Conservation (phyloP, 2,329 filamentous ascomycete genomes). For the Acephala macrosclerotiorum region DNA sequence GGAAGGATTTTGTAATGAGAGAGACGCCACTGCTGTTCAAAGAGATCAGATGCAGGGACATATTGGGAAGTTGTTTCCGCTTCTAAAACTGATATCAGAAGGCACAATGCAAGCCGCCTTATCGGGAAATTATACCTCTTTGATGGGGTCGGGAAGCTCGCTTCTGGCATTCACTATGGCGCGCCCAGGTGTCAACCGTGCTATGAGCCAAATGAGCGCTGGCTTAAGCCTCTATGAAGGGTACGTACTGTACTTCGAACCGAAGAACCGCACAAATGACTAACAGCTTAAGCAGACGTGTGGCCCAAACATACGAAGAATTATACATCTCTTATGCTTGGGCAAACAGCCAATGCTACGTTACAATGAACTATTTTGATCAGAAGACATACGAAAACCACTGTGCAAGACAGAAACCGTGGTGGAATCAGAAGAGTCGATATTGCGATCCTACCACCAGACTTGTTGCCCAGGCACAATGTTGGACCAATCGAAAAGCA, state of each 20-base stretch:
- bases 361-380: background rate
- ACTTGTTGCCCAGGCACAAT: background rate
- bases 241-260: background rate
- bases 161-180: background rate
- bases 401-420: background rate
- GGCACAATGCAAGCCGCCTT: background rate
- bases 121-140: background rate
- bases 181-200: background rate
- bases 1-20: background rate
- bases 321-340: background rate
- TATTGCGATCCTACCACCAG: background rate
- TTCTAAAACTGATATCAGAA: background rate
- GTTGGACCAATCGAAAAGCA: background rate
- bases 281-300: background rate
- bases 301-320: background rate
- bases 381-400: background rate
- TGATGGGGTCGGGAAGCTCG: background rate
- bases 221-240: background rate
- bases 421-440: background rate
- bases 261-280: background rate
- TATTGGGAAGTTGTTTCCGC: background rate
- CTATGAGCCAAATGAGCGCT: background rate
- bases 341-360: background rate
- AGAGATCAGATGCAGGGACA: background rate
- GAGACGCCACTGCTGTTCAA: background rate